Conservation (phyloP, 2,329 filamentous ascomycete species). For the Stachybotrys elegans region DNA sequence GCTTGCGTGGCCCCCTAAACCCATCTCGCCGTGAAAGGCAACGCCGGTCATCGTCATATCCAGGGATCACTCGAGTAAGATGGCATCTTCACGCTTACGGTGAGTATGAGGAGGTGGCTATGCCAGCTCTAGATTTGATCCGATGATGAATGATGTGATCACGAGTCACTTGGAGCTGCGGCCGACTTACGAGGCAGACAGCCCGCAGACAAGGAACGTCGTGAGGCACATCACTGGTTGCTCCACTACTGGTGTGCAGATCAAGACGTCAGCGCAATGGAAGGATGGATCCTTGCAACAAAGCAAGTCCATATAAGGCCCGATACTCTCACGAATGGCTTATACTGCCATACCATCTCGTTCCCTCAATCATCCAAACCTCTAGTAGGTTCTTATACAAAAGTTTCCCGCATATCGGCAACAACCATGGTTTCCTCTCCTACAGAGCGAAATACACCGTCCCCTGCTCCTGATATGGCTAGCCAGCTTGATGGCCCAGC, state of each 20-base stretch:
- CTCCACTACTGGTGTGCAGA: neutral
- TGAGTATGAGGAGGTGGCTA: neutral
- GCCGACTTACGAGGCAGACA: neutral
- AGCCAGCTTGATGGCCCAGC: neutral
- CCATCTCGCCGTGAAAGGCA: neutral
- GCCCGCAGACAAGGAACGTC: neutral
- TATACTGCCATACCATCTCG: neutral
- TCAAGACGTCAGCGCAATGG: neutral
- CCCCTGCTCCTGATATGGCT: neutral
- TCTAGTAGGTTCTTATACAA: neutral
- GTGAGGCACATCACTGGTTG: neutral
- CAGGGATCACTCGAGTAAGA: neutral
- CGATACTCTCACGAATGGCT: neutral
- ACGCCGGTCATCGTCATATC: neutral
- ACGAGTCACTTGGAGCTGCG: neutral
- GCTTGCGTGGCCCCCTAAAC: neutral
- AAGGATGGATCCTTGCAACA: neutral
- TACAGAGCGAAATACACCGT: neutral
- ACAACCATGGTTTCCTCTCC: neutral
- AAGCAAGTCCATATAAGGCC: neutral
- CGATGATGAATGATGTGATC: neutral
- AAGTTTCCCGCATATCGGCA: neutral
- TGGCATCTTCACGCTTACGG: neutral
- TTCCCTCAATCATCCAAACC: neutral
- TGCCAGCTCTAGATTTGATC: neutral